phyloP scores from a whole-genome alignment of 108 stramenopile genomes.

The Epithemia pelagica region DNA sequence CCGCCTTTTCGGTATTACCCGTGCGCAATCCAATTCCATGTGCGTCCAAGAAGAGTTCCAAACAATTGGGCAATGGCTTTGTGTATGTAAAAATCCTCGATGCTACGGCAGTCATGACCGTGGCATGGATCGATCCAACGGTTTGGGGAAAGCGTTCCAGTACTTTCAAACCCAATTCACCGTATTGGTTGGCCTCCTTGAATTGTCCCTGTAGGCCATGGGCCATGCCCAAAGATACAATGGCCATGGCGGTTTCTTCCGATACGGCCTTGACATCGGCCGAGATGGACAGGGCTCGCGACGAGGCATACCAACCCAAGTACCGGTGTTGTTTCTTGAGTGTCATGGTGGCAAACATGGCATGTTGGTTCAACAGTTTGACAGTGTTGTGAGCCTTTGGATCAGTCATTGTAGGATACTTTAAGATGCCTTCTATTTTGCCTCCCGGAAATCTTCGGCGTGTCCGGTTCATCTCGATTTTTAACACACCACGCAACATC shows the following conservation, averaged over 20 bases:
- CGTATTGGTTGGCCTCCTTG: background rate
- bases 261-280: background rate
- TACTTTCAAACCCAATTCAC: background rate
- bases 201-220: background rate
- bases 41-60: constrained; percentile 25
- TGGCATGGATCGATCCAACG: constrained; percentile 6
- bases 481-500: constrained; percentile 12
- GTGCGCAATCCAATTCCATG: constrained; percentile 11
- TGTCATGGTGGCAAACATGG: background rate
- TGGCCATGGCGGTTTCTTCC: constrained; percentile 1
- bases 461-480: constrained; percentile 10
- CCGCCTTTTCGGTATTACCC: constrained; percentile 19
- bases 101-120: background rate
- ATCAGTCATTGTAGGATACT: constrained; percentile 11
- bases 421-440: constrained; percentile 1
- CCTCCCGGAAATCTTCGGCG: constrained; percentile 13
- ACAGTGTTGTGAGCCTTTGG: constrained; percentile 7
- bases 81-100: constrained; percentile 2
- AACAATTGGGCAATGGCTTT: constrained; percentile 18
- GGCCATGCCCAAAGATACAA: background rate
- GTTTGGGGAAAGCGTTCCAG: background rate
- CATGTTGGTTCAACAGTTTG: constrained; percentile 3
- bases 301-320: background rate
- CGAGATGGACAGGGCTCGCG: background rate
- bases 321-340: background rate